Conservation (phyloP, 176 grass and related monocot genomes). For the Aegilops sharonensis region DNA sequence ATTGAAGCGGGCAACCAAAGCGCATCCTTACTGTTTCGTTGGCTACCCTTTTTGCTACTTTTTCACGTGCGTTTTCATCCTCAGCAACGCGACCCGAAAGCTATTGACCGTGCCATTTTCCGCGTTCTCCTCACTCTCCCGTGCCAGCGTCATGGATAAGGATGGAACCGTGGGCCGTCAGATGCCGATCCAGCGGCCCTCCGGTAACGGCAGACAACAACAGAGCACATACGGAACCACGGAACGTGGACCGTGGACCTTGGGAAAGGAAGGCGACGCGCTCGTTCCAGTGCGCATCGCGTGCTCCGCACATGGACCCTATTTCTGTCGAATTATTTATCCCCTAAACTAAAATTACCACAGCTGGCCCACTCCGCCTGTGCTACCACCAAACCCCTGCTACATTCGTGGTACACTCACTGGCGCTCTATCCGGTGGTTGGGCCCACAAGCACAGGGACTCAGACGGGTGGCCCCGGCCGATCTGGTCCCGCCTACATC, state of each 20-base stretch:
- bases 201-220: neutral
- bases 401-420: neutral
- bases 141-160: neutral
- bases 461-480: neutral
- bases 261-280: neutral
- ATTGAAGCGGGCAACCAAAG: no score
- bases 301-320: constrained; percentile 23
- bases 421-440: neutral
- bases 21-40: no score
- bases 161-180: neutral
- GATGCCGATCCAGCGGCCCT: neutral
- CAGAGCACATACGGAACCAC: neutral
- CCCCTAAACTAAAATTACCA: neutral
- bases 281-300: constrained; percentile 9
- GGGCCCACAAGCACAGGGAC: neutral
- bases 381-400: neutral
- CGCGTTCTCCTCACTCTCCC: neutral
- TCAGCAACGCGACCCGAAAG: no score
- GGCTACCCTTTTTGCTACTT: no score
- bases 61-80: no score
- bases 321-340: neutral
- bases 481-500: neutral
- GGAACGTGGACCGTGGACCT: constrained; percentile 13
- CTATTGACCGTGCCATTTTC: neutral
- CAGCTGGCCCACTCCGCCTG: no score